Conservation (phyloP, 495 filamentous ascomycete genomes). For the Durotheca rogersii region DNA sequence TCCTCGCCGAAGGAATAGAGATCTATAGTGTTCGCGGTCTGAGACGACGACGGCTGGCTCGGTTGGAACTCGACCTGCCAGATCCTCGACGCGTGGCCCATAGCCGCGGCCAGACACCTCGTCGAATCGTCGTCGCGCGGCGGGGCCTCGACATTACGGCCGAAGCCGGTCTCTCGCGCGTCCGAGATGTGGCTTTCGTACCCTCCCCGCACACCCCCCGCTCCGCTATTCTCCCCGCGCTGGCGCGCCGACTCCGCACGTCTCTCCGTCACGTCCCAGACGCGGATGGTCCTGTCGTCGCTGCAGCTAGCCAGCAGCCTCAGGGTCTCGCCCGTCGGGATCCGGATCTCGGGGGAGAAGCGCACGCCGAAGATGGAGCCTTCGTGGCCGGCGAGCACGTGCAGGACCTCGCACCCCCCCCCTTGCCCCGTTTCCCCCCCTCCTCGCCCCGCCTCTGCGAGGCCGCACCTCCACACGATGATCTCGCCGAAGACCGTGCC, state of each 20-base stretch:
- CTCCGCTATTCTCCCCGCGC: neutral
- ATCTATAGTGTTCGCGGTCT: slow-evolving; percentile 38
- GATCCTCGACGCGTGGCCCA: slow-evolving; percentile 86
- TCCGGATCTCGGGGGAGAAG: slow-evolving; percentile 63
- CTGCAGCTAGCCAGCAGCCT: slow-evolving; percentile 86
- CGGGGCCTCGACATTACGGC: slow-evolving; percentile 32
- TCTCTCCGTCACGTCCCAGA: slow-evolving; percentile 74
- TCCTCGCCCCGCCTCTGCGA: slow-evolving; percentile 20
- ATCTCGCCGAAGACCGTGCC: slow-evolving; percentile 95
- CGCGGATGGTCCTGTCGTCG: slow-evolving; percentile 85
- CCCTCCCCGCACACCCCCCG: no score
- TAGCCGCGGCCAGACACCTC: slow-evolving; percentile 61
- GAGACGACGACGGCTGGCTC: slow-evolving; percentile 20
- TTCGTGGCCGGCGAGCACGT: slow-evolving; percentile 83
- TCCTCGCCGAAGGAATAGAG: slow-evolving; percentile 82
- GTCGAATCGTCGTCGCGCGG: slow-evolving; percentile 19
- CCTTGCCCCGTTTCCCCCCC: slow-evolving; percentile 1
- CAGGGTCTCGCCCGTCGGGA: slow-evolving; percentile 36
- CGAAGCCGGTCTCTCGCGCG: slow-evolving; percentile 55
- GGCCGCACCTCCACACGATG: slow-evolving; percentile 76
- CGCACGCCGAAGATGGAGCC: slow-evolving; percentile 89
- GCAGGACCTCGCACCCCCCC: slow-evolving; percentile 52
- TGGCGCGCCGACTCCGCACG: neutral
- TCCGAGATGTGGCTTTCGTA: slow-evolving; percentile 29
- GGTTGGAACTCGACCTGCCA: slow-evolving; percentile 73